Evolutionary conservation across 1,284 basidiomycete genomes (phyloP).

Genomic region (Kwoniella shivajii): DNA sequence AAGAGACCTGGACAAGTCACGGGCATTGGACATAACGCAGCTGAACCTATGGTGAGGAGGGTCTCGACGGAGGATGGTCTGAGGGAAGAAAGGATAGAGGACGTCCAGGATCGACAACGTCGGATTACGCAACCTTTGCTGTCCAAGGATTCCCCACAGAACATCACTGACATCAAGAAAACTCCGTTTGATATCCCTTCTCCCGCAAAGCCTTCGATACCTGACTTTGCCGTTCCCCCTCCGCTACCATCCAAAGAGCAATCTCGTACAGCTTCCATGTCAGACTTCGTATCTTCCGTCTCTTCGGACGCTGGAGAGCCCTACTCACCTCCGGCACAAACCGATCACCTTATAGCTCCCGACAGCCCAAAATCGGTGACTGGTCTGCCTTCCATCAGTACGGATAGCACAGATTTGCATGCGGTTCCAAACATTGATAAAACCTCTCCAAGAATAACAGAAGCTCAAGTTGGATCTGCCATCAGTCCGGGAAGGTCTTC

Average conservation of each 20-base stretch:
- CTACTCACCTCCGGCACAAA: too few relatives aligned
- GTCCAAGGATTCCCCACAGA: not conserved
- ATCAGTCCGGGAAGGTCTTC: not conserved
- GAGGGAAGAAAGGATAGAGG: conserved; percentile 3
- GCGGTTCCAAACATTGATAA: not conserved
- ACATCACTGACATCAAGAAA: too few relatives aligned
- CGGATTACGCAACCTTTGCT: not conserved
- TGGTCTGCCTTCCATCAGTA: not conserved
- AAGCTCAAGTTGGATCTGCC: not conserved
- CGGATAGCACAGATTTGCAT: not conserved
- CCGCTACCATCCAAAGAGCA: conserved; percentile 1
- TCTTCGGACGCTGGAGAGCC: too few relatives aligned
- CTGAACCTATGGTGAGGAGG: conserved; percentile 7
- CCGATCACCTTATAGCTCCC: not conserved
- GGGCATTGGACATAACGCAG: conserved; percentile 31
- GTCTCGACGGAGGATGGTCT: conserved; percentile 11
- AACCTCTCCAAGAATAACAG: not conserved
- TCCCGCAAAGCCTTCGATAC: not conserved
- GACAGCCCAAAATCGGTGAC: not conserved
- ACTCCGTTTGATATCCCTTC: conserved; percentile 4
- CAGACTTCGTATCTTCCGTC: not conserved
- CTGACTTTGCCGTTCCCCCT: not conserved
- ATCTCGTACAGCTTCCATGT: not conserved
- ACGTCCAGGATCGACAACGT: not conserved
- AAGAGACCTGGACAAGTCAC: conserved; percentile 48